A percentile compares a stretch with the other conserved stretches of the same genome.
phyloP scores from a whole-genome alignment of 352 stramenopile species.

The Phytophthora podocarpi region DNA sequence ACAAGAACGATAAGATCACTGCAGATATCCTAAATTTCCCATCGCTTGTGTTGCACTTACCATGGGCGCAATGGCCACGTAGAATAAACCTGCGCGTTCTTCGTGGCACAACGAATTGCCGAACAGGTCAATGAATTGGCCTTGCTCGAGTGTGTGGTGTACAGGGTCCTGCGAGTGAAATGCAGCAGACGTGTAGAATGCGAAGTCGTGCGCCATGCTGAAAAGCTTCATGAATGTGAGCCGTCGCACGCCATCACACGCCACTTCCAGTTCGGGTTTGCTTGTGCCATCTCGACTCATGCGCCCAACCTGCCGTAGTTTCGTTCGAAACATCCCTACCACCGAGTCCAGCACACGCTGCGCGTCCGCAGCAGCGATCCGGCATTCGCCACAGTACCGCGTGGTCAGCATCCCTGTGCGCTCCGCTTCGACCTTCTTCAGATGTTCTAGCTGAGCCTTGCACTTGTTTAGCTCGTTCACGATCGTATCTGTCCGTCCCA shows the following conservation, averaged over 20 bases:
- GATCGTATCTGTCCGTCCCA: slow-evolving; percentile 56
- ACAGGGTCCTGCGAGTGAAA: slow-evolving; percentile 52
- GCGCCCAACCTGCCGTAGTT: slow-evolving; percentile 55
- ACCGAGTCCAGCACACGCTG: slow-evolving; percentile 55
- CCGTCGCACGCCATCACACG: slow-evolving; percentile 57
- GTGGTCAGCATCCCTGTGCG: slow-evolving; percentile 46
- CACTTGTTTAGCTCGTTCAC: slow-evolving; percentile 45
- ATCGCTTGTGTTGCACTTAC: slow-evolving; percentile 42
- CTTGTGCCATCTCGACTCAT: slow-evolving; percentile 13
- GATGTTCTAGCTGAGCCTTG: slow-evolving; percentile 54
- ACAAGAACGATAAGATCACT: neutral
- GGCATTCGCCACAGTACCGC: slow-evolving; percentile 58
- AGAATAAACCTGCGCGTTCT: slow-evolving; percentile 71
- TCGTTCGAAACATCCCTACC: slow-evolving; percentile 42
- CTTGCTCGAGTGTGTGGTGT: slow-evolving; percentile 46
- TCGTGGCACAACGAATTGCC: slow-evolving; percentile 67
- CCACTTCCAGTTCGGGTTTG: slow-evolving; percentile 42
- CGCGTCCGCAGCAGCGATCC: slow-evolving; percentile 59
- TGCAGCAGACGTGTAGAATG: slow-evolving; percentile 58
- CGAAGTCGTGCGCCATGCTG: slow-evolving; percentile 48
- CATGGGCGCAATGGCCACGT: slow-evolving; percentile 64
- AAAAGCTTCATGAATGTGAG: slow-evolving; percentile 77
- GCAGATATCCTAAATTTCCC: too few relatives aligned
- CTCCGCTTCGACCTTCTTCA: slow-evolving; percentile 59
- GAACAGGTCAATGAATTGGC: slow-evolving; percentile 70